These are phyloP conservation scores for Zopfia rhizophila DNA, from an alignment of 2,329 filamentous ascomycete species.

Conservation along the genomic window DNA sequence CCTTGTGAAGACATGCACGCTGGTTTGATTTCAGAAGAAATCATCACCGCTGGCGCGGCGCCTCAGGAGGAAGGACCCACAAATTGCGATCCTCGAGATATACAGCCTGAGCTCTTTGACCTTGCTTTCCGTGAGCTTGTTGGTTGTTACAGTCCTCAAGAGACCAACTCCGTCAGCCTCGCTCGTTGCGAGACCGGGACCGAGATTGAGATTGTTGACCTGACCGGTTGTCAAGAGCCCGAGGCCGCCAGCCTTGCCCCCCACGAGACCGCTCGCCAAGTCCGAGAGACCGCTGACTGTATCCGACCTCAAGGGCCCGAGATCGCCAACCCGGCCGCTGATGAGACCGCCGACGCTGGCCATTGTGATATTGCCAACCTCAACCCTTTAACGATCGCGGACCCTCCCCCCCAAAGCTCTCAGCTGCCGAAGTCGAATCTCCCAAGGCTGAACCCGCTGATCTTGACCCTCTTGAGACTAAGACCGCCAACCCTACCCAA, in stretches of 20 bases:
- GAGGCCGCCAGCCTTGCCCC: slow-evolving; percentile 4
- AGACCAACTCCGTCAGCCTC: too few relatives aligned
- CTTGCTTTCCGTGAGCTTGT: slow-evolving; percentile 1
- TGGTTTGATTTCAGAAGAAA: background rate
- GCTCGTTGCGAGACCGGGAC: too few relatives aligned
- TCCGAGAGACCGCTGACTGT: slow-evolving; percentile 3
- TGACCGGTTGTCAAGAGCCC: slow-evolving; percentile 1
- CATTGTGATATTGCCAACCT: too few relatives aligned
- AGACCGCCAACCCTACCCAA: slow-evolving; percentile 3
- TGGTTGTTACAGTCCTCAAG: too few relatives aligned
- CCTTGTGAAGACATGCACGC: slow-evolving; percentile 4
- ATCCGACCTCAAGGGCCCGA: slow-evolving; percentile 1
- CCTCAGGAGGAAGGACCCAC: slow-evolving; percentile 1
- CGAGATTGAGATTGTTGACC: slow-evolving; percentile 5
- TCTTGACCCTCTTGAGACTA: slow-evolving; percentile 3
- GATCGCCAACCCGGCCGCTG: slow-evolving; percentile 1
- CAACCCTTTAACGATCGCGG: too few relatives aligned
- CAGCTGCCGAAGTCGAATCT: too few relatives aligned
- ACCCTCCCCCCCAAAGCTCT: too few relatives aligned
- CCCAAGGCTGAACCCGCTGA: too few relatives aligned
- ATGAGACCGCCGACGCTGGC: too few relatives aligned
- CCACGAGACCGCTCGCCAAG: slow-evolving; percentile 3
- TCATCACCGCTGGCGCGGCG: slow-evolving; percentile 3
- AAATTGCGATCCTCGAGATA: slow-evolving; percentile 3
- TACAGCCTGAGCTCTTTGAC: slow-evolving; percentile 1